Percentiles rank a stretch among this genome's conserved stretches.
phyloP scores from a whole-genome alignment of 495 filamentous ascomycete genomes.

The Penicillium canescens region DNA sequence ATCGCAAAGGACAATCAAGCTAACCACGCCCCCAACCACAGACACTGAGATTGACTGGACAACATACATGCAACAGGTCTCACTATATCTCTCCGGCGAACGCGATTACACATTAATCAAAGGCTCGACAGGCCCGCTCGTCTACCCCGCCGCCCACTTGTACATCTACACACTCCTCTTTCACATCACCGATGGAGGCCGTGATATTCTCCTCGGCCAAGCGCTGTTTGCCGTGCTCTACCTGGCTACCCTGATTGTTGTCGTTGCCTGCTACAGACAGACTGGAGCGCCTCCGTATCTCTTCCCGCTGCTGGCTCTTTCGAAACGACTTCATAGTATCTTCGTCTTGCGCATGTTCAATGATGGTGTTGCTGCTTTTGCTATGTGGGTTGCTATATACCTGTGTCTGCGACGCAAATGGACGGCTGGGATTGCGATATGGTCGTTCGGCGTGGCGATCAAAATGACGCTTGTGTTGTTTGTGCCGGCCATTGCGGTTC shows the following conservation, averaged over 20 bases:
- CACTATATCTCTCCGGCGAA: constrained; percentile 78
- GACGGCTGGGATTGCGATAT: constrained; percentile 68
- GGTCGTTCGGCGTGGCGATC: constrained; percentile 76
- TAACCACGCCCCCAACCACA: constrained; percentile 34
- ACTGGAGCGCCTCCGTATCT: constrained; percentile 84
- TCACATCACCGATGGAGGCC: constrained; percentile 72
- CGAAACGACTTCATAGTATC: constrained; percentile 90
- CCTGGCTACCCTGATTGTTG: constrained; percentile 68
- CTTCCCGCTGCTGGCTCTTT: constrained; percentile 82
- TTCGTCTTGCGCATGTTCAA: constrained; percentile 94
- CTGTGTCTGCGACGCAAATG: constrained; percentile 70
- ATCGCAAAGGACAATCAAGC: constrained; percentile 9
- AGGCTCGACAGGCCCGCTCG: constrained; percentile 87
- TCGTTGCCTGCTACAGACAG: constrained; percentile 78
- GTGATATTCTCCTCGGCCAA: constrained; percentile 77
- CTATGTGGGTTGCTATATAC: constrained; percentile 79
- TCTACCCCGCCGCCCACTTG: constrained; percentile 92
- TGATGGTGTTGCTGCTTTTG: constrained; percentile 81
- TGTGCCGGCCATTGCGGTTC: constrained; percentile 73
- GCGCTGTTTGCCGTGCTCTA: constrained; percentile 78
- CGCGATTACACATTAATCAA: constrained; percentile 83
- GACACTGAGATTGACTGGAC: constrained; percentile 99
- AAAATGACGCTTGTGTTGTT: constrained; percentile 91
- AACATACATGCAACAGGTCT: constrained; percentile 93
- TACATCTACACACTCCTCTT: constrained; percentile 85